Conservation (phyloP, 2,329 filamentous ascomycete genomes). For the Zasmidium angulare region DNA sequence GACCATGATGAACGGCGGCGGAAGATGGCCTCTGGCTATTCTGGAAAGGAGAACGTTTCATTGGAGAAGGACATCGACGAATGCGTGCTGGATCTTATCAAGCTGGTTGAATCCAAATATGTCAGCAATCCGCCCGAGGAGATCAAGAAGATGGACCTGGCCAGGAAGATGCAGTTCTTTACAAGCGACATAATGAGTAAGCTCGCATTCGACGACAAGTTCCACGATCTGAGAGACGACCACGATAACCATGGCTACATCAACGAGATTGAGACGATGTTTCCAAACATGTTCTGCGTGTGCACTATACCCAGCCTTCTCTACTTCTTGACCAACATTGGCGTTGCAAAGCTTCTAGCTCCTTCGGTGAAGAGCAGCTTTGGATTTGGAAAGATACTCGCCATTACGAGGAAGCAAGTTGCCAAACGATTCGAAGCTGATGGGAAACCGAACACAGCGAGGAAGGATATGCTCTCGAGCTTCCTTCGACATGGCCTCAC, state of each 20-base stretch:
- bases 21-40: constrained; percentile 12
- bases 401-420: constrained; percentile 6
- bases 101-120: constrained; percentile 8
- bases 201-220: constrained; percentile 9
- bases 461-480: constrained; percentile 12
- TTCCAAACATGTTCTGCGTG: constrained; percentile 3
- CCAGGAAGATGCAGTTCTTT: constrained; percentile 8
- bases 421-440: constrained; percentile 5
- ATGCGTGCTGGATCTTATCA: constrained; percentile 3
- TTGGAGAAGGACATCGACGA: constrained; percentile 9
- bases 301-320: not conserved
- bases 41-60: constrained; percentile 11
- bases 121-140: not conserved
- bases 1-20: constrained; percentile 1
- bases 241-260: constrained; percentile 9
- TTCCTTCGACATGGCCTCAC: constrained; percentile 13
- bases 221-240: constrained; percentile 9
- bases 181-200: constrained; percentile 13
- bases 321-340: constrained; percentile 1
- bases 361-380: not conserved
- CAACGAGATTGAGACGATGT: constrained; percentile 11
- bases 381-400: constrained; percentile 9
- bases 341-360: not conserved
- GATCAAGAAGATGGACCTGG: constrained; percentile 11
- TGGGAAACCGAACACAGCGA: constrained; percentile 2